Percentiles rank a stretch among this genome's conserved stretches.
phyloP scores from a whole-genome alignment of 345 rosid species.

The Erucastrum elatum region DNA sequence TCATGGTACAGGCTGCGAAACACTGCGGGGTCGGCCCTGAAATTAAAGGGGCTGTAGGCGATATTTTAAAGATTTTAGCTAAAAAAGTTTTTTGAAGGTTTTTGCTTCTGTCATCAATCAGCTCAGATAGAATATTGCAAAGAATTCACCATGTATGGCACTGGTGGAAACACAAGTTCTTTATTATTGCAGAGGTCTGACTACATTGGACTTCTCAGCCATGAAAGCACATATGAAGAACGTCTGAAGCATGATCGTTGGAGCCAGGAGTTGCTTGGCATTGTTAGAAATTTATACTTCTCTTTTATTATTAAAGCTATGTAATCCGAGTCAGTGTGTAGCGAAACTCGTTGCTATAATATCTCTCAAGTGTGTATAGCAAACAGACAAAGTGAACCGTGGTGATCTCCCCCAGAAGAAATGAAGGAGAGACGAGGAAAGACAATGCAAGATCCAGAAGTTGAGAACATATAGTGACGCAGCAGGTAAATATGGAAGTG shows the following conservation, averaged over 20 bases:
- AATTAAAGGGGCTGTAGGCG: too few relatives aligned
- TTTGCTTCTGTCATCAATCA: too few relatives aligned
- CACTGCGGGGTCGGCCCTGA: too few relatives aligned
- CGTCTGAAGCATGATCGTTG: slow-evolving; percentile 81
- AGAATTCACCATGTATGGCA: too few relatives aligned
- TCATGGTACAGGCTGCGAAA: too few relatives aligned
- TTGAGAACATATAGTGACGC: slow-evolving; percentile 88
- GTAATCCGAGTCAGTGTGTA: not conserved
- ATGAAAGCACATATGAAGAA: slow-evolving; percentile 72
- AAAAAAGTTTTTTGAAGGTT: too few relatives aligned
- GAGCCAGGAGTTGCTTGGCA: slow-evolving; percentile 87
- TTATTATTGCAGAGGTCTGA: too few relatives aligned
- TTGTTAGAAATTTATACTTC: slow-evolving; percentile 42
- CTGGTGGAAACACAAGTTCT: too few relatives aligned
- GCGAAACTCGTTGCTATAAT: not conserved
- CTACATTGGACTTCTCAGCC: slow-evolving; percentile 34
- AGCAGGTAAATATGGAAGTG: slow-evolving; percentile 54
- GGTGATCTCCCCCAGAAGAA: slow-evolving; percentile 84
- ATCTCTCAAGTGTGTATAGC: slow-evolving; percentile 66
- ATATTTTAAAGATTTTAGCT: too few relatives aligned
- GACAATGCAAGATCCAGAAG: slow-evolving; percentile 93
- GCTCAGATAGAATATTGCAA: too few relatives aligned
- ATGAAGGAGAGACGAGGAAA: slow-evolving; percentile 96
- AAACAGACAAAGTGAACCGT: slow-evolving; percentile 75
- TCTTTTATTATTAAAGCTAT: not conserved